phyloP scores from a whole-genome alignment of 768 basidiomycete genomes.

The Serpula lacrymans region DNA sequence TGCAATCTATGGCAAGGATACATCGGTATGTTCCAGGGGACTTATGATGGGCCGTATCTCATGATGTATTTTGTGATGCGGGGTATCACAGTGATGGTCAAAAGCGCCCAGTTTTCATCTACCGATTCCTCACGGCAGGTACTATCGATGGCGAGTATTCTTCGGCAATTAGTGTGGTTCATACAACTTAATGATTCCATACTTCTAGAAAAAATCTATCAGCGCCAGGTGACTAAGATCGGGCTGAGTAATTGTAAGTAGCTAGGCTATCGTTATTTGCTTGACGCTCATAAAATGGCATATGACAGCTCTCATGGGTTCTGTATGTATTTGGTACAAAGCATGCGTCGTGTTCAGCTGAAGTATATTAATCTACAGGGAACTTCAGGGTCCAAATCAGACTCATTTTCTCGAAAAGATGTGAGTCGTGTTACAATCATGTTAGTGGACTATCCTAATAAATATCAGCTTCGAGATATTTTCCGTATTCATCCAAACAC shows the following conservation, averaged over 20 bases:
- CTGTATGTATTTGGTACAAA: conserved; percentile 33
- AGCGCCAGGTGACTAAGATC: conserved; percentile 92
- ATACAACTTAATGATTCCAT: conserved; percentile 3
- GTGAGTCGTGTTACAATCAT: conserved; percentile 39
- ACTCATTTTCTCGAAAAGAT: conserved; percentile 85
- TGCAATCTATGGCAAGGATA: conserved; percentile 97
- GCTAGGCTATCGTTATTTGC: conserved; percentile 18
- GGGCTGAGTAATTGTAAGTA: conserved; percentile 81
- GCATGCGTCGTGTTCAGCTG: conserved; percentile 1
- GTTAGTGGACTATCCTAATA: background rate
- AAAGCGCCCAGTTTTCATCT: conserved; percentile 86
- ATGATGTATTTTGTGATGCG: too few relatives aligned
- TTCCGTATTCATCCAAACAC: conserved; percentile 84
- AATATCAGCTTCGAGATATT: conserved; percentile 77
- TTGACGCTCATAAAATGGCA: conserved; percentile 3
- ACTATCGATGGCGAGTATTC: conserved; percentile 75
- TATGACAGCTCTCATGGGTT: conserved; percentile 64
- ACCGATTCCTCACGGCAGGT: conserved; percentile 81
- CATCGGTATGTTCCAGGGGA: conserved; percentile 67
- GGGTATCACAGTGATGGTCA: conserved; percentile 75
- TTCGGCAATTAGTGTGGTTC: background rate
- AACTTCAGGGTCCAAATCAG: conserved; percentile 60
- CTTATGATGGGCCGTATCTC: too few relatives aligned
- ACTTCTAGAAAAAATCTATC: conserved; percentile 78
- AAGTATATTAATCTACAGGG: conserved; percentile 28